Base-by-base conservation (phyloP, 163 green algal species). In the Scenedesmus sp. region DNA sequence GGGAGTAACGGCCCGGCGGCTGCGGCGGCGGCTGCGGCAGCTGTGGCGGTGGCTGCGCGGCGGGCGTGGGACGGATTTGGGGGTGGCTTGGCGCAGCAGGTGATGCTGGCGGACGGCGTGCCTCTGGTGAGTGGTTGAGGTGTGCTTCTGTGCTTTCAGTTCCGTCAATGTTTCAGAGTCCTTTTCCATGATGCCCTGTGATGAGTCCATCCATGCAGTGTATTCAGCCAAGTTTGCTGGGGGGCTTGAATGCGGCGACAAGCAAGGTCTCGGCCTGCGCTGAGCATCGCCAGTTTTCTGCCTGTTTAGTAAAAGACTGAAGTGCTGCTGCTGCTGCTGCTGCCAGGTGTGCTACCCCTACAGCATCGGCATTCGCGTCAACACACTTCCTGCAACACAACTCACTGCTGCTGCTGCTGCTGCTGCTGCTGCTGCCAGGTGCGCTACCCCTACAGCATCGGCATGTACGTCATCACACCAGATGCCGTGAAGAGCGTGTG, bases 381-480 rank as follows among this genome's bases (percentile, higher is more conserved):
- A 84, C 4, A 74, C 52, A 2, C 86, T 73, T 18, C 73, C 77
- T 1, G 16, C 54, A 12, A 12, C 26, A 74, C 87, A 74, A 23
- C 18, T 64, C 77, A 5, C 56, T 73, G 84, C 26, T 26, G 59
- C 26, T 79, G 84, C 57, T 76, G 83, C 16, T 74, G 12, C 7
- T 73, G 54, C 26, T 88, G 84, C n/a, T 88, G 84, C 12, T 79
- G 56, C 34, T 81, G n/a, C 13, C 86, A 90, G 86, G 87, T 91
- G 87, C 20, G 52, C 16, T 91, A 77, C 87, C 87, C 73, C 9
- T 91, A 91, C 73, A 74, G 55, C 18, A 77, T 86, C 8, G 73
- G 87, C 87, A 86, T 86, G 73, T 91, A 91, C 26, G 87, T 91
- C 26, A 91, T 91, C 8, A 86, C 73, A 6, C 87, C 73, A 0